Conservation (phyloP, 176 grass and related monocot species). For the Hordeum marinum region DNA sequence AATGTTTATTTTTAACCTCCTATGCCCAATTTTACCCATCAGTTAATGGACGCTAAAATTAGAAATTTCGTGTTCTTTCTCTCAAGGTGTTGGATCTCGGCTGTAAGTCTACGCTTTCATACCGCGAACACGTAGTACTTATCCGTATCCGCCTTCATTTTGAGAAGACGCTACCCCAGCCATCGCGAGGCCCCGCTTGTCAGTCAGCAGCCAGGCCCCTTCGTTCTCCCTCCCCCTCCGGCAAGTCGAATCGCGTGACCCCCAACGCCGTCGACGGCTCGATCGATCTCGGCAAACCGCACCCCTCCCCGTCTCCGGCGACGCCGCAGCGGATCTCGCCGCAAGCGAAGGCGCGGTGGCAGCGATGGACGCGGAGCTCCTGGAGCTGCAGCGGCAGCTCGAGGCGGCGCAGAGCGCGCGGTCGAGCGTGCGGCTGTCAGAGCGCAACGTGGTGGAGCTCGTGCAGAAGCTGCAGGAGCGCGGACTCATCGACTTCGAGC, state of each 20-base stretch:
- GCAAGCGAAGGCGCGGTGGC: background rate
- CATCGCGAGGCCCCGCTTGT: background rate
- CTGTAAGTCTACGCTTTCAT: background rate
- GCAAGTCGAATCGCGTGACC: constrained; percentile 7
- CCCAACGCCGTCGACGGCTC: background rate
- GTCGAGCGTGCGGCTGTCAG: constrained; percentile 84
- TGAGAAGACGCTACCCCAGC: background rate
- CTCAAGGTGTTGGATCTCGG: too few species aligned
- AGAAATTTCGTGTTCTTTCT: too few species aligned
- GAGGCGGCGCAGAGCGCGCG: constrained; percentile 91
- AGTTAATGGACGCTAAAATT: too few species aligned
- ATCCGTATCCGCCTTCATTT: background rate
- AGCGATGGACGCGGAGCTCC: constrained; percentile 81
- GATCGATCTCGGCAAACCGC: constrained; percentile 36
- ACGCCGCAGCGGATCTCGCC: background rate
- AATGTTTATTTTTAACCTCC: too few species aligned
- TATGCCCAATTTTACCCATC: too few species aligned
- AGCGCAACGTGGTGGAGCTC: constrained; percentile 92
- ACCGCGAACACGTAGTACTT: background rate
- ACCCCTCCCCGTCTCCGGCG: constrained; percentile 1
- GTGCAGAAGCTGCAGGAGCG: constrained; percentile 83
- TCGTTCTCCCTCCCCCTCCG: background rate
- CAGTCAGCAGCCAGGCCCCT: background rate
- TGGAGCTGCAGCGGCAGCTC: constrained; percentile 90
- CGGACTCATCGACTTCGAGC: constrained; percentile 78